These are phyloP conservation scores for Verticillium klebahnii DNA, from an alignment of 2,329 filamentous ascomycete genomes.

Conservation along the genomic window DNA sequence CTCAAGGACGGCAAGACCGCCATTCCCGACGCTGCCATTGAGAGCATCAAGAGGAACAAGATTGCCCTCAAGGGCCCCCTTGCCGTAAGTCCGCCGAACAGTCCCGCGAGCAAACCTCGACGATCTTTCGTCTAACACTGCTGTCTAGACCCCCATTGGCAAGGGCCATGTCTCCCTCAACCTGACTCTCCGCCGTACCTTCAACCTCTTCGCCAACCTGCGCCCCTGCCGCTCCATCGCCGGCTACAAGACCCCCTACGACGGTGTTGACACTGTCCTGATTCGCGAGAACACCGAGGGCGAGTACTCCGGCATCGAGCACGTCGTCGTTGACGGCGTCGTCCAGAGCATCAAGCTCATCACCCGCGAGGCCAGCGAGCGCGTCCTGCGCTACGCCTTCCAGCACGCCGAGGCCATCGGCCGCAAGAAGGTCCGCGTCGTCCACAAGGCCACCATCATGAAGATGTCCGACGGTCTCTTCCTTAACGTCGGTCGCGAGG, in stretches of 20 bases:
- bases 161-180: conserved; percentile 99
- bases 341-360: conserved; percentile 99
- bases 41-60: conserved; percentile 91
- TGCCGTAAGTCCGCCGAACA: conserved; percentile 58
- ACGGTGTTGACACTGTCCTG: conserved; percentile 96
- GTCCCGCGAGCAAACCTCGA: not conserved
- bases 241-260: conserved; percentile 94
- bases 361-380: conserved; percentile 89
- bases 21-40: conserved; percentile 88
- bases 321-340: conserved; percentile 94
- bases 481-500: conserved; percentile 77
- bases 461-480: conserved; percentile 99
- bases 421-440: conserved; percentile 93
- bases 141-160: conserved; percentile 76
- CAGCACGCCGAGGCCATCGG: conserved; percentile 93
- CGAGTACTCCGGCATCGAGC: conserved; percentile 98
- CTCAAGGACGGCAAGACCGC: conserved; percentile 93
- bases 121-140: not conserved
- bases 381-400: conserved; percentile 95
- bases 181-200: conserved; percentile 95
- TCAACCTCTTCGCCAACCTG: conserved; percentile 99
- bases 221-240: conserved; percentile 97
- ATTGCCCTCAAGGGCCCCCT: conserved; percentile 97
- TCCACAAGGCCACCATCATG: conserved; percentile 99
- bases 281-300: conserved; percentile 99